Evolutionary conservation across 106 monocot species (phyloP), one percentile per base, ranked within the genome.

Genomic region (Dendrobium huoshanense): DNA sequence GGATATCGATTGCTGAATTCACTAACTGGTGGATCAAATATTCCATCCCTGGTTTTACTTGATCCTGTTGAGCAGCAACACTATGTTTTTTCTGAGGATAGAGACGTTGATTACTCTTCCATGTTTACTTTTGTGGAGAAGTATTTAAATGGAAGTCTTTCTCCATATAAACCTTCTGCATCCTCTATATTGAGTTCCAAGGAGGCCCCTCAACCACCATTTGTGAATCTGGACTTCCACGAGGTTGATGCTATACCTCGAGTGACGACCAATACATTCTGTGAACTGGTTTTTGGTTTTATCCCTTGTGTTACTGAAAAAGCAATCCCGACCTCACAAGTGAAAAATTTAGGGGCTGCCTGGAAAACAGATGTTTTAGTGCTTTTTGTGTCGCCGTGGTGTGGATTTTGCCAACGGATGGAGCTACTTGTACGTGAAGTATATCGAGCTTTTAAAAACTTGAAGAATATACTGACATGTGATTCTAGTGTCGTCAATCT

Each of bases 381-480:
- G 51, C 82, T 95, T 27, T 98, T 98, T 78, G 86, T 83, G 78
- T 91, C 85, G 80, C 81, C 91, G 24, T 98, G 89, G 91, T 98
- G 98, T 82, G 95, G 95, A 78, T 98, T 95, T 81, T 98, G 98
- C 80, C 88, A 91, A 65, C 79, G 91, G 17, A 88, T 90, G 91
- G 95, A 98, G 72, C 75, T 98, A 9, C 78, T 98, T 77, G 85
- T 98, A 42, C 94, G 95, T 82, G 95, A 98, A 88, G 89, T 98
- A 68, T 86, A 89, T 82, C 77, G 92, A 78, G 81, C 92, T 81
- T 86, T 94, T 31, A 89, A 84, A 64, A 74, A 55, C 75, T 89
- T 85, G 72, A 55, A 51, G 48, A 72, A 19, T 84, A 68, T 81
- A 72, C 75, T 83, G 41, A 81, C 77, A 45, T 74, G 68, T 87